Conservation (phyloP, 1,139 yeast species). For the Geotrichum reessii region DNA sequence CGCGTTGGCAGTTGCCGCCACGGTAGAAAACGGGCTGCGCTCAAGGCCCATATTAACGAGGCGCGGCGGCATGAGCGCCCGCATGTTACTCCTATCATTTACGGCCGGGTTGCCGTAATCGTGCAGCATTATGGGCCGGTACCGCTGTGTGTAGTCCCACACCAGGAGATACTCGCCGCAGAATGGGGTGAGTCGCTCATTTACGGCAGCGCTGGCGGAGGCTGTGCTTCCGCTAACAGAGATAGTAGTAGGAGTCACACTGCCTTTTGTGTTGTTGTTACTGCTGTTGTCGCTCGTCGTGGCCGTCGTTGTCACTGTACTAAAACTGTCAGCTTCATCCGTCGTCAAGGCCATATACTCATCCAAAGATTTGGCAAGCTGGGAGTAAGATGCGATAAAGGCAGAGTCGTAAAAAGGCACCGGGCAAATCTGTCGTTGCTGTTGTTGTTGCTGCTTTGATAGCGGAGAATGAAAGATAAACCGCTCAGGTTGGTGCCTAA, state of each 20-base stretch:
- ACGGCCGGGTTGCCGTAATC: slow-evolving; percentile 51
- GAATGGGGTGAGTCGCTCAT: background rate
- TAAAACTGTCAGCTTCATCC: background rate
- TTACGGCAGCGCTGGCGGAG: background rate
- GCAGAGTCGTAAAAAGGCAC: background rate
- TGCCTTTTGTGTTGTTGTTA: background rate
- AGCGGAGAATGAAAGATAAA: background rate
- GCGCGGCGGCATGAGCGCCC: background rate
- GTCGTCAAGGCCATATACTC: background rate
- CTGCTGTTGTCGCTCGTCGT: background rate
- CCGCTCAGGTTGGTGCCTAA: background rate
- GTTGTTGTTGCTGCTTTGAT: background rate
- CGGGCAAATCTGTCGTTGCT: background rate
- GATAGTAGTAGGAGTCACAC: background rate
- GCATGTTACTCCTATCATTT: background rate
- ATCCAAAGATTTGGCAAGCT: background rate
- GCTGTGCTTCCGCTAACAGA: background rate
- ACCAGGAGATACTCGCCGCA: slow-evolving; percentile 51
- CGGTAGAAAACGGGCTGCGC: background rate
- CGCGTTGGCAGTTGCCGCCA: background rate
- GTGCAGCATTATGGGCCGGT: slow-evolving; percentile 74
- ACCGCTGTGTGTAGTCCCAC: slow-evolving; percentile 72
- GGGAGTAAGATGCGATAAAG: background rate
- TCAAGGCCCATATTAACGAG: background rate
- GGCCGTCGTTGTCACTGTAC: background rate